These are phyloP conservation scores for Sporothrix brasiliensis DNA, from an alignment of 2,329 filamentous ascomycete genomes.

Conservation along the genomic window DNA sequence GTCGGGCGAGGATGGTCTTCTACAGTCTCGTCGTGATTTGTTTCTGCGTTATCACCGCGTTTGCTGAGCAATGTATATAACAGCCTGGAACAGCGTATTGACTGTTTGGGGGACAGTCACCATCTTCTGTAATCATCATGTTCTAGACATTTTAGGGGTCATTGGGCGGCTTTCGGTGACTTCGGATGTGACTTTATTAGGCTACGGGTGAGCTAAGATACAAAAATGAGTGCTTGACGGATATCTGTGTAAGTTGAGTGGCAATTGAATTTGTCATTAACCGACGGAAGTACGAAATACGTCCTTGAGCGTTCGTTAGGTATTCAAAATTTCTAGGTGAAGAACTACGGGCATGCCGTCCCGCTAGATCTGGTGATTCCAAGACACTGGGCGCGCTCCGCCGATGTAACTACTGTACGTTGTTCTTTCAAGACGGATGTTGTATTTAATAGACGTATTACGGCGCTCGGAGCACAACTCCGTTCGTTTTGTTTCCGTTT, in stretches of 20 bases:
- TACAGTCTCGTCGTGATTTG: too few relatives aligned
- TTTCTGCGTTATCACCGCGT: too few relatives aligned
- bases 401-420: neutral
- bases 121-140: neutral
- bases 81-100: too few relatives aligned
- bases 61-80: too few relatives aligned
- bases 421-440: neutral
- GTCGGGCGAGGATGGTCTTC: too few relatives aligned
- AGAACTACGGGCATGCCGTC: neutral
- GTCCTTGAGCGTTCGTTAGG: neutral
- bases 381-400: neutral
- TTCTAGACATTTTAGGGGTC: neutral
- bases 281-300: neutral
- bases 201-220: conserved; percentile 2
- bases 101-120: neutral
- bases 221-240: neutral
- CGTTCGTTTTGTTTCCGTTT: neutral
- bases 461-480: too few relatives aligned
- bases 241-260: neutral
- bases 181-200: neutral
- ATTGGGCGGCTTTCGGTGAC: neutral
- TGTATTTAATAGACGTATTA: too few relatives aligned
- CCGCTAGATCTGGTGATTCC: conserved; percentile 1
- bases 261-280: neutral
- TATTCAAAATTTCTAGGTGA: neutral